Evolutionary conservation across 2,329 filamentous ascomycete species (phyloP).

Genomic region (Aspergillus uvarum): DNA sequence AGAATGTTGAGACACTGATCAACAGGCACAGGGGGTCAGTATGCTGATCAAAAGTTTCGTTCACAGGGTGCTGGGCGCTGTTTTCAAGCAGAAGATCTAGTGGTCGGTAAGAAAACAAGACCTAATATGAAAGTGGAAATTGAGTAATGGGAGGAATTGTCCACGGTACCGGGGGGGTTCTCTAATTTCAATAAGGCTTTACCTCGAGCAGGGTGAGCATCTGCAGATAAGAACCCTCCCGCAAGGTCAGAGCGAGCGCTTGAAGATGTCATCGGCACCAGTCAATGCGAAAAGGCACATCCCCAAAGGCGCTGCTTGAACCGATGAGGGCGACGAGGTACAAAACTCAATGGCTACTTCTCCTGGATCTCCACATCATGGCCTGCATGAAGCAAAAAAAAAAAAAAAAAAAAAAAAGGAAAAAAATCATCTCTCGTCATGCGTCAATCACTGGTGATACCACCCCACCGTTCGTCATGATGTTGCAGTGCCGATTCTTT

Average conservation of each 20-base stretch:
- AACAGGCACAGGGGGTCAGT: background rate
- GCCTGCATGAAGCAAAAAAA: background rate
- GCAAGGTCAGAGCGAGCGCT: background rate
- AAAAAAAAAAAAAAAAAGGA: too few species aligned
- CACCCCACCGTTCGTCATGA: constrained; percentile 19
- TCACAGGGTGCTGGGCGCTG: background rate
- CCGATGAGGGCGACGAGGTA: background rate
- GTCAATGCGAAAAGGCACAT: background rate
- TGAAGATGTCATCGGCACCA: background rate
- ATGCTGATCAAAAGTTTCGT: background rate
- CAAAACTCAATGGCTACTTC: background rate
- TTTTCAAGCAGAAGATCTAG: background rate
- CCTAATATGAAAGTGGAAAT: background rate
- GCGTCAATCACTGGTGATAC: background rate
- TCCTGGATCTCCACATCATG: background rate
- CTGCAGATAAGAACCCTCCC: background rate
- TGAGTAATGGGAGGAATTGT: too few species aligned
- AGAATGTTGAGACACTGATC: background rate
- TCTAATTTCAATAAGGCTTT: too few species aligned
- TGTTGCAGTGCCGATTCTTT: constrained; percentile 13
- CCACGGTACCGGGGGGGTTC: too few species aligned
- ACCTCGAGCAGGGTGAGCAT: background rate
- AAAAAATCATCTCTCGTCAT: background rate
- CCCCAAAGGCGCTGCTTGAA: background rate
- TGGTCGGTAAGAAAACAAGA: background rate